phyloP scores from a whole-genome alignment of 768 basidiomycete species.

The Leccinellum rugosiceps region DNA sequence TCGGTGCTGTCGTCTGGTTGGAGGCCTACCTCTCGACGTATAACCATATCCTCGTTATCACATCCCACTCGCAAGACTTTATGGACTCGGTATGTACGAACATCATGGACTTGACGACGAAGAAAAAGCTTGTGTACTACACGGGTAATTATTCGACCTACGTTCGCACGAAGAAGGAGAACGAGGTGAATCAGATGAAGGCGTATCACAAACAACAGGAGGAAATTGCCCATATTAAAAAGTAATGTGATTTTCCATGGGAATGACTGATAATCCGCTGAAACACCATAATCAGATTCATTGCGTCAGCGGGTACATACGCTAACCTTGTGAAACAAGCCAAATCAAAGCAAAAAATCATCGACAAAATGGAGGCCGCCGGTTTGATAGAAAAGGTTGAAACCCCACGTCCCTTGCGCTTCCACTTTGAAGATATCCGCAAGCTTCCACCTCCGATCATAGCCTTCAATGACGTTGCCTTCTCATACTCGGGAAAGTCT shows the following conservation, averaged over 20 bases:
- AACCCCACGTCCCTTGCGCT: slow-evolving; percentile 65
- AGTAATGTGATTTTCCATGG: slow-evolving; percentile 46
- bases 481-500: slow-evolving; percentile 90
- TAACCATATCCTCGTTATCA: slow-evolving; percentile 97
- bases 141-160: slow-evolving; percentile 97
- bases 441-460: slow-evolving; percentile 97
- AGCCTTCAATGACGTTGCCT: slow-evolving; percentile 92
- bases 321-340: slow-evolving; percentile 98
- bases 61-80: slow-evolving; percentile 99
- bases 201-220: slow-evolving; percentile 98
- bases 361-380: slow-evolving; percentile 99
- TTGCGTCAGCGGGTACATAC: slow-evolving; percentile 99
- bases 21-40: slow-evolving; percentile 98
- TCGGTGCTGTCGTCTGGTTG: slow-evolving; percentile 98
- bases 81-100: slow-evolving; percentile 98
- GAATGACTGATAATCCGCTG: slow-evolving; percentile 4
- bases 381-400: slow-evolving; percentile 94
- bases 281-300: slow-evolving; percentile 58
- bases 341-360: slow-evolving; percentile 99
- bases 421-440: slow-evolving; percentile 94
- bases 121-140: slow-evolving; percentile 94
- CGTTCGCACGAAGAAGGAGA: slow-evolving; percentile 93
- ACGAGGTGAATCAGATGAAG: slow-evolving; percentile 99
- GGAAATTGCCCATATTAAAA: slow-evolving; percentile 97
- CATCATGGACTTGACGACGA: slow-evolving; percentile 91